A percentile compares a stretch with the other conserved stretches of the same genome.
phyloP scores from a whole-genome alignment of 148 eudicot species.

The Linanthus parryae region DNA sequence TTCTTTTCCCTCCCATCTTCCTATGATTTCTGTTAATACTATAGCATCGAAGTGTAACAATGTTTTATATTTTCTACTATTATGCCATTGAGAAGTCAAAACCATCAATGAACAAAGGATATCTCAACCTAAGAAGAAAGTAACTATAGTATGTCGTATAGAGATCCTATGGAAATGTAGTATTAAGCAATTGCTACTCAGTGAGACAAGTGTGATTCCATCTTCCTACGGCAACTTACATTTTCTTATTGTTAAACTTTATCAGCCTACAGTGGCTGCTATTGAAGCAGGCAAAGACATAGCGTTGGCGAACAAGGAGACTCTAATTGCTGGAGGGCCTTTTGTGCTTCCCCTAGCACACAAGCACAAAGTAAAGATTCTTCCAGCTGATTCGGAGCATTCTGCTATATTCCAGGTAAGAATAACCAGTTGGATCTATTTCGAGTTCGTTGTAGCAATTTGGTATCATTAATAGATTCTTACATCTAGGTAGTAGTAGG shows the following conservation, averaged over 20 bases:
- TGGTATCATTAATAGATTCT: too few species aligned
- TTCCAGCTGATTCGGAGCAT: slow-evolving; percentile 99
- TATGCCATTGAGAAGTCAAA: too few species aligned
- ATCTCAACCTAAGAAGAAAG: too few species aligned
- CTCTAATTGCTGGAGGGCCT: slow-evolving; percentile 98
- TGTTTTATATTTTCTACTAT: too few species aligned
- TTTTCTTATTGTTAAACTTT: slow-evolving; percentile 11
- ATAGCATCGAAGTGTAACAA: too few species aligned
- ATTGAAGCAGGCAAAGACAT: slow-evolving; percentile 97
- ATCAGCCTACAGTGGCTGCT: slow-evolving; percentile 96
- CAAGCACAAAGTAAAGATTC: slow-evolving; percentile 97
- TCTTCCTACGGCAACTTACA: not conserved
- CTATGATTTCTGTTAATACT: too few species aligned
- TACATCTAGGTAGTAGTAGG: too few species aligned
- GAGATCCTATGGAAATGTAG: too few species aligned
- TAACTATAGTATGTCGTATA: too few species aligned
- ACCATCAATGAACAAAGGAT: too few species aligned
- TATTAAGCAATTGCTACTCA: too few species aligned
- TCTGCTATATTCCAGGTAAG: slow-evolving; percentile 97
- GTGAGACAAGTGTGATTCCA: not conserved
- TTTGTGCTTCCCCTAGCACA: slow-evolving; percentile 98
- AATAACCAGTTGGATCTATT: too few species aligned
- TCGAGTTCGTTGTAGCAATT: not conserved
- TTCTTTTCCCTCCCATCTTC: not conserved
- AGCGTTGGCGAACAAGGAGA: slow-evolving; percentile 97